Conservation (phyloP, 1,284 basidiomycete species). For the Heterobasidion irregulare region DNA sequence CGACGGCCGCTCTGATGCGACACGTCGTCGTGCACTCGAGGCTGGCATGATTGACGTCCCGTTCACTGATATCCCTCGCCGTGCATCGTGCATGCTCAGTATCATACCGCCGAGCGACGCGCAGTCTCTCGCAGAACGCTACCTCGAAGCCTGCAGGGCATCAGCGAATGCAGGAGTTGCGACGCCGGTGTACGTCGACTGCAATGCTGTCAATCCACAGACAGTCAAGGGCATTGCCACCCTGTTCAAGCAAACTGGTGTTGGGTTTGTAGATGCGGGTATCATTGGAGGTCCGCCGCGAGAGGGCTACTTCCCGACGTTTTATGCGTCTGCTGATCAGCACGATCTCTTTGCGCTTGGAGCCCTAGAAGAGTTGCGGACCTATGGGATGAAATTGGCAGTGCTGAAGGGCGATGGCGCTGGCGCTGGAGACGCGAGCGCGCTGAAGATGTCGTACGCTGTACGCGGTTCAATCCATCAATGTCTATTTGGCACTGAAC, state of each 20-base stretch:
- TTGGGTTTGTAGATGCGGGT: conserved; percentile 46
- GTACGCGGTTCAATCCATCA: conserved; percentile 23
- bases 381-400: conserved; percentile 38
- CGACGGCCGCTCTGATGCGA: conserved; percentile 39
- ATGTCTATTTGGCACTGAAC: neutral
- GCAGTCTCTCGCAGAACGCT: conserved; percentile 34
- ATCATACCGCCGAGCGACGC: conserved; percentile 52
- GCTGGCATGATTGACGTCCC: conserved; percentile 45
- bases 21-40: conserved; percentile 37
- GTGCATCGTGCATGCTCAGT: conserved; percentile 41
- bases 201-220: conserved; percentile 48
- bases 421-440: conserved; percentile 49
- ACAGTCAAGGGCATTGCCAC: conserved; percentile 39
- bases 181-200: conserved; percentile 40
- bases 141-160: conserved; percentile 21
- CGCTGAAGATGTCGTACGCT: conserved; percentile 57
- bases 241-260: conserved; percentile 30
- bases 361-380: conserved; percentile 30
- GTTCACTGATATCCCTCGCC: conserved; percentile 32
- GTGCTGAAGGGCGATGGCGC: conserved; percentile 36
- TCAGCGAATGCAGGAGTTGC: conserved; percentile 7
- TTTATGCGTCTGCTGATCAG: conserved; percentile 40
- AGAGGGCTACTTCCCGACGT: conserved; percentile 39
- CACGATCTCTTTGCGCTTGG: conserved; percentile 30
- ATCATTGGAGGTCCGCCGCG: conserved; percentile 51